These are phyloP conservation scores for Trifolium repens DNA, from an alignment of 306 rosid species.

Conservation along the genomic window DNA sequence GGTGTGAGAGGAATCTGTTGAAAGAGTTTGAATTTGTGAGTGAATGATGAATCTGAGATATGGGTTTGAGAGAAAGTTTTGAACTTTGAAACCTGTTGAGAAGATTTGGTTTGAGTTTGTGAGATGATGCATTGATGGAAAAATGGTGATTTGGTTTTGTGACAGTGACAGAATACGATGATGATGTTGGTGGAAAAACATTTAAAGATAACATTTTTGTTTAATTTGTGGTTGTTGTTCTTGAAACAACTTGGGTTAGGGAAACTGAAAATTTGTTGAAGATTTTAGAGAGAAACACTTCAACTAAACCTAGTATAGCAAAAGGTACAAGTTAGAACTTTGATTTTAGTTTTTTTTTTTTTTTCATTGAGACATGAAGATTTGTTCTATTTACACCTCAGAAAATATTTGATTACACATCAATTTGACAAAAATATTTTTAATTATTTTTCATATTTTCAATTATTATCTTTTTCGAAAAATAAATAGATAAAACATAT, in stretches of 20 bases:
- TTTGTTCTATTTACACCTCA: too few relatives aligned
- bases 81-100: conserved; percentile 44
- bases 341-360: neutral
- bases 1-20: conserved; percentile 35
- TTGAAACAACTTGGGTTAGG: neutral
- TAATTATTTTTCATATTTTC: too few relatives aligned
- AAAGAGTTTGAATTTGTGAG: conserved; percentile 43
- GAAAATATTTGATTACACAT: too few relatives aligned
- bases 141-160: conserved; percentile 45
- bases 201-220: conserved; percentile 63
- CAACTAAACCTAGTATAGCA: too few relatives aligned
- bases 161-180: conserved; percentile 58
- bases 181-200: conserved; percentile 50
- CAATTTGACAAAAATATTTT: too few relatives aligned
- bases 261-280: neutral
- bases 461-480: too few relatives aligned
- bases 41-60: conserved; percentile 49
- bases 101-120: conserved; percentile 46
- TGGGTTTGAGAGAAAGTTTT: conserved; percentile 44
- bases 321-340: neutral
- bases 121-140: conserved; percentile 44
- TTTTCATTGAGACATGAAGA: too few relatives aligned
- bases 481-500: too few relatives aligned
- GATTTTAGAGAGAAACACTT: neutral
- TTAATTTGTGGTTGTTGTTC: conserved; percentile 21